These are phyloP conservation scores for Apophysomyces sp. DNA, from an alignment of 371 early-diverging fungal species.

Conservation along the genomic window DNA sequence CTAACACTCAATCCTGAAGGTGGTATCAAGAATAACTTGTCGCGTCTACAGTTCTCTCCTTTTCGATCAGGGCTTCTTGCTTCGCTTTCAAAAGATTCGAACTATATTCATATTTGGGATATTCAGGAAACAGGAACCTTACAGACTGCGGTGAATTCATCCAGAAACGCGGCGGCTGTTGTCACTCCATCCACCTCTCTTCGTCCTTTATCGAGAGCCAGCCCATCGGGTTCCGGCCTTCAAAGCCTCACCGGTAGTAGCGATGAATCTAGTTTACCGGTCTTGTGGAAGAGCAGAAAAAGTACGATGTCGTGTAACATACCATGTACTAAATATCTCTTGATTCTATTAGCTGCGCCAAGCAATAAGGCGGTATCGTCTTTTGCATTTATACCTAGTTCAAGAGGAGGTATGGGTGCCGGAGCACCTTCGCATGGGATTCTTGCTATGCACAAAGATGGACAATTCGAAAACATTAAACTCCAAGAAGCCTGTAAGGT, in stretches of 20 bases:
- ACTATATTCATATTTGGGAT: slow-evolving; percentile 62
- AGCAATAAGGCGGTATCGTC: slow-evolving; percentile 3
- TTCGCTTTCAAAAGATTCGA: slow-evolving; percentile 60
- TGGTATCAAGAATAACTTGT: slow-evolving; percentile 34
- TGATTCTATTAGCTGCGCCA: background rate
- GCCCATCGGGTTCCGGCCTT: slow-evolving; percentile 11
- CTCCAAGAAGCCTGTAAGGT: slow-evolving; percentile 62
- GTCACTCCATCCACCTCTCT: background rate
- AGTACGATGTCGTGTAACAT: slow-evolving; percentile 37
- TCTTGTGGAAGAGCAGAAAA: slow-evolving; percentile 65
- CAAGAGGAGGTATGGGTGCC: slow-evolving; percentile 24
- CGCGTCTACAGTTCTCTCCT: slow-evolving; percentile 65
- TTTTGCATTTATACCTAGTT: slow-evolving; percentile 65
- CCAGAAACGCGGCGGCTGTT: background rate
- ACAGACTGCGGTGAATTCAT: slow-evolving; percentile 19
- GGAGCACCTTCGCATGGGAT: slow-evolving; percentile 30
- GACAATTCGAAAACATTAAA: slow-evolving; percentile 55
- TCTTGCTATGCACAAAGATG: slow-evolving; percentile 60
- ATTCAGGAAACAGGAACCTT: slow-evolving; percentile 54
- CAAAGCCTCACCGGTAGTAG: background rate
- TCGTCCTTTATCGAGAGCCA: background rate
- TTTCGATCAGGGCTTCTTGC: slow-evolving; percentile 65
- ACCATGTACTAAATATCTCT: background rate
- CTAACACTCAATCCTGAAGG: slow-evolving; percentile 35
- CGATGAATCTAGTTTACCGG: slow-evolving; percentile 51